Evolutionary conservation across 331 rosid species (phyloP), one percentile per base, ranked within the genome.

Genomic region (Malus hybrid): DNA sequence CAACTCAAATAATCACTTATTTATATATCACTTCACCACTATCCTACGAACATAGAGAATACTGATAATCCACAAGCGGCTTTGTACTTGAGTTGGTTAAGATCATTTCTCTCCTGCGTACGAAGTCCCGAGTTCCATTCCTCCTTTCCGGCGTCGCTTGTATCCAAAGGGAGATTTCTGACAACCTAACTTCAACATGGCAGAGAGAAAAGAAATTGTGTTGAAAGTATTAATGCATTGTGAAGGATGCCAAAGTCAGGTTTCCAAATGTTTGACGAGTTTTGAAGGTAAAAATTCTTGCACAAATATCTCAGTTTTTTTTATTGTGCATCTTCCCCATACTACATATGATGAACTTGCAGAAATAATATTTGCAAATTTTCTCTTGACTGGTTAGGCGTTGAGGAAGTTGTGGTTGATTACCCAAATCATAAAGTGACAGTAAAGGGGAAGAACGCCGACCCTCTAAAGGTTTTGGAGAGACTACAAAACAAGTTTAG

Each of bases 141-240:
- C 27, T 34, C 10, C 18, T 19, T n/a, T 5, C 70, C n/a, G 14
- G n/a, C 34, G 6, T 33, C 27, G 18, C 6, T 50, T 15, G 56
- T 50, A 1, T 50, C 56, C 15, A 15, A 15, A 2, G 15, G n/a
- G 13, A 16, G 22, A 34, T 34, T 66, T 6, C 50, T 66, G 1
- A 1, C 6, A 19, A 66, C 50, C 16, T 7, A 4, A n/a, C 54
- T 66, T 66, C 29, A 66, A 34, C 31, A 66, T 66, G 70, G 18
- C 70, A 36, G 67, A 71, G 34, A 78, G 39, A 3, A 74, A 86
- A 56, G 76, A 27, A 69, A 80, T 91, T 46, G 84, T 94, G 71
- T 70, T 94, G 80, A 92, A 92, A 86, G 96, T 87, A 56, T 66
- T 77, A n/a, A 77, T 94, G 82, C 95, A 94, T 70, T 94, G 97